Evolutionary conservation across 2,329 filamentous ascomycete genomes (phyloP).

Genomic region (Fusarium pseudograminearum): DNA sequence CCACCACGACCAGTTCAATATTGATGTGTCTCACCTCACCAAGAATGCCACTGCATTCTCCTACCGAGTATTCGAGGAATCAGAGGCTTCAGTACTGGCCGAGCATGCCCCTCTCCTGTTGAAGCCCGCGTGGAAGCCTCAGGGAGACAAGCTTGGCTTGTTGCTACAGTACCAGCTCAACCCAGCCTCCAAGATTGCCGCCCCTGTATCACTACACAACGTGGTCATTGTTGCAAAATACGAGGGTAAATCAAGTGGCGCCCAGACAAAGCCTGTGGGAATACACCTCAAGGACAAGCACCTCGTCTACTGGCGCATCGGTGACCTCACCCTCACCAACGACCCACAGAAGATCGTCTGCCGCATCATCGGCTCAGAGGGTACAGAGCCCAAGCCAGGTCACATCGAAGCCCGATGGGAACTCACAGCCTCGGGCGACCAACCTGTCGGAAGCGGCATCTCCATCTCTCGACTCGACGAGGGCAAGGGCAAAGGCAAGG

Average conservation of each 20-base stretch:
- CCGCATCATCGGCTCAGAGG: constrained; percentile 79
- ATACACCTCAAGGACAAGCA: constrained; percentile 82
- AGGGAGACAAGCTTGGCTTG: constrained; percentile 86
- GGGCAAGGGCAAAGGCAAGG: constrained; percentile 65
- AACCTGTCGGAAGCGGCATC: constrained; percentile 69
- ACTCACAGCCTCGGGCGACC: constrained; percentile 56
- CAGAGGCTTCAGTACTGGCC: constrained; percentile 58
- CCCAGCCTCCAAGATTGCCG: constrained; percentile 66
- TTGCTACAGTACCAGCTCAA: constrained; percentile 89
- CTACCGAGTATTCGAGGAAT: constrained; percentile 83
- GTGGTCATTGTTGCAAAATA: constrained; percentile 79
- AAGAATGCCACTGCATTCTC: constrained; percentile 88
- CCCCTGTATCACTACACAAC: constrained; percentile 70
- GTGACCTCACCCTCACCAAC: constrained; percentile 76
- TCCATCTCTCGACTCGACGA: constrained; percentile 69
- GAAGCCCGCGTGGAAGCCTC: constrained; percentile 83
- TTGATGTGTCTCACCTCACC: constrained; percentile 79
- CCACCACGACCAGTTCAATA: constrained; percentile 81
- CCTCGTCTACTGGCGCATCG: constrained; percentile 83
- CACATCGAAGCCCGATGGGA: constrained; percentile 89
- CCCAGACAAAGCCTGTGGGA: constrained; percentile 83
- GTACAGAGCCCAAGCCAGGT: constrained; percentile 76
- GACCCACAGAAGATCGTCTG: constrained; percentile 84
- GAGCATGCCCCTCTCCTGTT: constrained; percentile 79
- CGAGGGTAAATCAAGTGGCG: constrained; percentile 74